Percentiles rank a stretch among this genome's conserved stretches.
Conservation (phyloP, 441 rosid species). For the Breynia disticha region DNA sequence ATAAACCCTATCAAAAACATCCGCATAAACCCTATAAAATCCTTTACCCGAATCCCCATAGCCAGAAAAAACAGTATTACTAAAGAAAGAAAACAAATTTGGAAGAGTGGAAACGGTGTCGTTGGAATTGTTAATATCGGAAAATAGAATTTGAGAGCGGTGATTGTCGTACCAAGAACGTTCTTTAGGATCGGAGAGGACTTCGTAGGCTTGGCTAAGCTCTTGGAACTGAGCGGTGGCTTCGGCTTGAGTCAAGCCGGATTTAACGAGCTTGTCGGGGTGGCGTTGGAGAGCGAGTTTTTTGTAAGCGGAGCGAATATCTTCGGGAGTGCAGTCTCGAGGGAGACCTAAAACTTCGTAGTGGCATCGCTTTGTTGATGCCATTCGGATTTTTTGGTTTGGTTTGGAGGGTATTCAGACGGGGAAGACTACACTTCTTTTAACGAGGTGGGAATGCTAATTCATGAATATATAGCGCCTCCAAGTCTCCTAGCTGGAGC, state of each 20-base stretch:
- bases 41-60: constrained; percentile 67
- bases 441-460: no score
- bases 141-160: constrained; percentile 89
- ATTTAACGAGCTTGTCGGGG: constrained; percentile 85
- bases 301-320: constrained; percentile 69
- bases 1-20: constrained; percentile 53
- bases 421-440: no score
- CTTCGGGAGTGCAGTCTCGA: constrained; percentile 55
- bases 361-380: constrained; percentile 75
- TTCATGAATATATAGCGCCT: no score
- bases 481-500: no score
- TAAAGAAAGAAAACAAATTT: constrained; percentile 70
- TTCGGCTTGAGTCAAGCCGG: constrained; percentile 66
- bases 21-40: constrained; percentile 75
- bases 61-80: constrained; percentile 58
- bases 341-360: constrained; percentile 73
- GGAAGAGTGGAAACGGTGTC: constrained; percentile 43
- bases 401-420: no score
- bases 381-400: constrained; percentile 34
- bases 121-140: constrained; percentile 37
- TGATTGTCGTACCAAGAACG: constrained; percentile 96
- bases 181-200: constrained; percentile 82
- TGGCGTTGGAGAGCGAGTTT: constrained; percentile 86
- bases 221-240: constrained; percentile 97
- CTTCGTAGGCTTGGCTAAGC: constrained; percentile 77